These are phyloP conservation scores for Kodamaea kakaduensis DNA, from an alignment of 805 yeast species.

Conservation along the genomic window DNA sequence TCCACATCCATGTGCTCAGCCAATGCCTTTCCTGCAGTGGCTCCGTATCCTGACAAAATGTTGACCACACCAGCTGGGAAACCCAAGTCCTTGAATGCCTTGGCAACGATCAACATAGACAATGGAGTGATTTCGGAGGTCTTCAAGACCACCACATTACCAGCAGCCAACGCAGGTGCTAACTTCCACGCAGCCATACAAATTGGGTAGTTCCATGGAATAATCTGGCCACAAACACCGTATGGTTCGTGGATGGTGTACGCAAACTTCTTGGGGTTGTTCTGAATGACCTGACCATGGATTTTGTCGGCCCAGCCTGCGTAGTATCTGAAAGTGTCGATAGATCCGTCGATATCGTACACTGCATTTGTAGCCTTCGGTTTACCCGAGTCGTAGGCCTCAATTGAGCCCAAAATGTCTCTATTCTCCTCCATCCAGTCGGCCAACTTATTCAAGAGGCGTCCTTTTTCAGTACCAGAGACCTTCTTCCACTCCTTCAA, in stretches of 20 bases:
- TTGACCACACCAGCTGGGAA: conserved; percentile 76
- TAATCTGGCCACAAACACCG: conserved; percentile 65
- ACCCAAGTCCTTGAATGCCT: conserved; percentile 58
- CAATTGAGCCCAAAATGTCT: conserved; percentile 35
- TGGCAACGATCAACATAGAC: conserved; percentile 59
- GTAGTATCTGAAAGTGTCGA: conserved; percentile 46
- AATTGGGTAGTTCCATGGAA: conserved; percentile 70
- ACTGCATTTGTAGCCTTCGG: conserved; percentile 46
- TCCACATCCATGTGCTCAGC: conserved; percentile 49
- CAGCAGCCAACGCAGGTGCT: conserved; percentile 80
- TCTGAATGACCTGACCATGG: conserved; percentile 42
- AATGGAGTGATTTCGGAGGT: conserved; percentile 76
- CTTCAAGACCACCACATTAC: conserved; percentile 68
- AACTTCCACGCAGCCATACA: conserved; percentile 77
- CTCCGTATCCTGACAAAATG: conserved; percentile 67
- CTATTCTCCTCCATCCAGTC: conserved; percentile 30
- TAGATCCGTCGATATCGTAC: conserved; percentile 46
- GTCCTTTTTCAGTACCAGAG: conserved; percentile 40
- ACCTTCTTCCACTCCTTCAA: conserved; percentile 46
- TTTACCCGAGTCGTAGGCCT: conserved; percentile 48
- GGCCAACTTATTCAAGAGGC: conserved; percentile 35
- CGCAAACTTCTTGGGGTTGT: conserved; percentile 50
- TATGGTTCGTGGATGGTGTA: conserved; percentile 66
- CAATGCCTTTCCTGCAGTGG: conserved; percentile 63
- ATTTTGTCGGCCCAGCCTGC: conserved; percentile 64